A percentile compares a stretch with the other conserved stretches of the same genome.
phyloP scores from a whole-genome alignment of 768 basidiomycete genomes.

The Mycena albidolilacea region DNA sequence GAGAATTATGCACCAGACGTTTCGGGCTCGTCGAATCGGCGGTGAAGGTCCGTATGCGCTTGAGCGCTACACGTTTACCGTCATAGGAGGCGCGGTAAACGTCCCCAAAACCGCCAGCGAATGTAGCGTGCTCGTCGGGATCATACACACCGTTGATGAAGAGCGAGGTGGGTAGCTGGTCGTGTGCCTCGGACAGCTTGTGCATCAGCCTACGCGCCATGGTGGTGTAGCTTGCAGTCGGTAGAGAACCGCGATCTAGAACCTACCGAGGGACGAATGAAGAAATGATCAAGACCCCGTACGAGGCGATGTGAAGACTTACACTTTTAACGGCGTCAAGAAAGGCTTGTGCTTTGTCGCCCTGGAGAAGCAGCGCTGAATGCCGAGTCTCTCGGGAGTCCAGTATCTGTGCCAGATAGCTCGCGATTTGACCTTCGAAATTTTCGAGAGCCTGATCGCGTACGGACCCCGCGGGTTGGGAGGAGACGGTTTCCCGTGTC shows the following conservation, averaged over 20 bases:
- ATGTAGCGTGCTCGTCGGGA: slow-evolving; percentile 25
- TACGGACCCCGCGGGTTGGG: neutral
- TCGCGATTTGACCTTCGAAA: neutral
- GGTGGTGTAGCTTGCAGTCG: neutral
- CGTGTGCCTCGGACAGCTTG: slow-evolving; percentile 33
- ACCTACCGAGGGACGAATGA: neutral
- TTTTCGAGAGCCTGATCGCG: neutral
- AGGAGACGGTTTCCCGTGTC: neutral
- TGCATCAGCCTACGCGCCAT: slow-evolving; percentile 32
- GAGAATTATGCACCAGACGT: neutral
- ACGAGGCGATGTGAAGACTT: neutral
- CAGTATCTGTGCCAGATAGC: neutral
- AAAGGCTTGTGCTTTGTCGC: neutral
- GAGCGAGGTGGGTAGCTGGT: slow-evolving; percentile 36
- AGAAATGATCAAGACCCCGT: too few species aligned
- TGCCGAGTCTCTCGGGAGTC: neutral
- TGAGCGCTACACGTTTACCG: too few species aligned
- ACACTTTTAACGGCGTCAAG: slow-evolving; percentile 3
- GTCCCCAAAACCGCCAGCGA: neutral
- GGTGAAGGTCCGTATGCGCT: too few species aligned
- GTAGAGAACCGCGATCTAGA: slow-evolving; percentile 4
- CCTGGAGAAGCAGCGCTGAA: neutral
- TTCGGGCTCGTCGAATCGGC: neutral
- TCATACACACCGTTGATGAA: slow-evolving; percentile 35
- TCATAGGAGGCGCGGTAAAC: too few species aligned